Conservation (phyloP, 257 asterid species). For the Fraxinus anomala region DNA sequence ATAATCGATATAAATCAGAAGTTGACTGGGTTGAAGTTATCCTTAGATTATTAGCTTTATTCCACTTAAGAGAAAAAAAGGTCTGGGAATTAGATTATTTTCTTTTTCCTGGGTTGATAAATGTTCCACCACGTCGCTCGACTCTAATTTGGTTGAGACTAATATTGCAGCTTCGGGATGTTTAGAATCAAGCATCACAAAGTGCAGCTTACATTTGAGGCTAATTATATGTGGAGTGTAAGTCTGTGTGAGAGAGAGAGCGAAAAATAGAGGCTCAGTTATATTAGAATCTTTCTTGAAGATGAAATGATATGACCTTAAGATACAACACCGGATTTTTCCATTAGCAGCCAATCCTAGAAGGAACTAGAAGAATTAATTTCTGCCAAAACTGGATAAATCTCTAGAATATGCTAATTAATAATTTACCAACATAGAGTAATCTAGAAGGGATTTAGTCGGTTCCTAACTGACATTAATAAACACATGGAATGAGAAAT, state of each 20-base stretch:
- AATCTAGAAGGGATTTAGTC: too few relatives aligned
- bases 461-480: too few relatives aligned
- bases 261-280: neutral
- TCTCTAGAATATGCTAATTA: too few relatives aligned
- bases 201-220: neutral
- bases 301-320: neutral
- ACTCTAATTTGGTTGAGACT: slow-evolving; percentile 3
- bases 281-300: slow-evolving; percentile 5
- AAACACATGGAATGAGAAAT: too few relatives aligned
- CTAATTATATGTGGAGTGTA: too few relatives aligned
- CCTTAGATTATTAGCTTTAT: slow-evolving; percentile 22
- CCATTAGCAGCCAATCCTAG: too few relatives aligned
- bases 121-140: slow-evolving; percentile 21
- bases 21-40: slow-evolving; percentile 11
- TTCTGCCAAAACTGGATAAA: too few relatives aligned
- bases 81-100: slow-evolving; percentile 35
- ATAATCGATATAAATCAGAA: neutral
- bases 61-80: slow-evolving; percentile 11
- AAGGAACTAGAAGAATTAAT: too few relatives aligned
- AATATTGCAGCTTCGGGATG: neutral
- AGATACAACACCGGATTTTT: too few relatives aligned
- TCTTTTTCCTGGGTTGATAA: slow-evolving; percentile 23
- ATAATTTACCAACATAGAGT: too few relatives aligned
- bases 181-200: neutral
- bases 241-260: neutral